A percentile compares a stretch with the other conserved stretches of the same genome.
Evolutionary conservation across 208 protist genomes (phyloP).

Genomic region (Angomonas ambiguus): DNA sequence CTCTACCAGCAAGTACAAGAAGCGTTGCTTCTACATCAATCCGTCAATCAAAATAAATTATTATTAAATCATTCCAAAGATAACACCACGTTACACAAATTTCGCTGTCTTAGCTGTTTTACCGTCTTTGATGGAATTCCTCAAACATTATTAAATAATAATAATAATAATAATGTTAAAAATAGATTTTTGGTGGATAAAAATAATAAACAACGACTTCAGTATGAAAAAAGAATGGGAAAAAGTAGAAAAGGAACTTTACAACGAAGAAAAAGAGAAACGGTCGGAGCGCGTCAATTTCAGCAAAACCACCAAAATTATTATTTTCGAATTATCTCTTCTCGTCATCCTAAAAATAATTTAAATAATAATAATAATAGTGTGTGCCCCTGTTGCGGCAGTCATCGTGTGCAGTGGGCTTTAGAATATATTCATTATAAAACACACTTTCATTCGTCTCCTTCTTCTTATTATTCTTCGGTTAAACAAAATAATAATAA

Average conservation of each 20-base stretch:
- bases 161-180: neutral
- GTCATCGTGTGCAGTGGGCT: neutral
- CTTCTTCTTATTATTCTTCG: too few relatives aligned
- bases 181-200: neutral
- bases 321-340: too few relatives aligned
- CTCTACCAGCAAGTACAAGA: neutral
- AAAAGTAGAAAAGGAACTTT: neutral
- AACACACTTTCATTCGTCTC: neutral
- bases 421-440: neutral
- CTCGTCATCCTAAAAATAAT: neutral
- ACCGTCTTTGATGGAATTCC: neutral
- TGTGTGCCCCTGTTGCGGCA: neutral
- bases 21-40: neutral
- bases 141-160: constrained; percentile 13
- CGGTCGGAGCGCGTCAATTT: neutral
- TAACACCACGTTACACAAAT: neutral
- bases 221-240: neutral
- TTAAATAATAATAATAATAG: neutral
- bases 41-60: neutral
- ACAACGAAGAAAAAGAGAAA: neutral
- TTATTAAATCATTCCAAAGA: too few relatives aligned
- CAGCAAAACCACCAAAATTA: neutral
- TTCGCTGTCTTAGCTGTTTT: neutral
- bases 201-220: neutral
- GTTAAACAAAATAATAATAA: constrained; percentile 1